phyloP scores from a whole-genome alignment of 345 rosid genomes.

The Cardamine occulta region DNA sequence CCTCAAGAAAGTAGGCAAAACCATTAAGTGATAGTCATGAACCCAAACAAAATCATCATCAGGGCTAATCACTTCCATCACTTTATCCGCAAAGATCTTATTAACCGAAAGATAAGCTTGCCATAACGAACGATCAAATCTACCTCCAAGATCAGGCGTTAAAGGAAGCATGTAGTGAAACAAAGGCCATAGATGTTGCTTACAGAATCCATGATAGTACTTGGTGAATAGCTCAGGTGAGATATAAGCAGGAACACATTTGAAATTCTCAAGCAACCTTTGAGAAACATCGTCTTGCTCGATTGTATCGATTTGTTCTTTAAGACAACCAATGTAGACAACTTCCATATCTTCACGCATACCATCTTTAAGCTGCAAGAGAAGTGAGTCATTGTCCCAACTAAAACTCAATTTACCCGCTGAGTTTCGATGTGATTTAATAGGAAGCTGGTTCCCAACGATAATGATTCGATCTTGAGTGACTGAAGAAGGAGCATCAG shows the following conservation, averaged over 20 bases:
- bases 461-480: conserved; percentile 81
- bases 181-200: conserved; percentile 91
- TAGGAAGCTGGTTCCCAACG: conserved; percentile 94
- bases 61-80: conserved; percentile 91
- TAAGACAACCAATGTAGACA: conserved; percentile 84
- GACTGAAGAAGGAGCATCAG: conserved; percentile 85
- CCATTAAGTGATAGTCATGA: conserved; percentile 96
- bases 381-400: conserved; percentile 97
- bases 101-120: conserved; percentile 90
- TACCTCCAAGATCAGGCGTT: conserved; percentile 86
- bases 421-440: conserved; percentile 58
- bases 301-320: conserved; percentile 60
- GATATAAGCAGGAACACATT: conserved; percentile 92
- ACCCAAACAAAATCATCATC: conserved; percentile 96
- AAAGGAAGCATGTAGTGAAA: conserved; percentile 97
- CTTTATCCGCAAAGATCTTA: conserved; percentile 94
- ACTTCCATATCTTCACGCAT: conserved; percentile 88
- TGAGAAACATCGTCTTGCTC: conserved; percentile 91
- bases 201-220: conserved; percentile 94
- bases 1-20: conserved; percentile 86
- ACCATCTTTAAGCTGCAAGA: conserved; percentile 91
- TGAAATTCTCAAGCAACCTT: conserved; percentile 79
- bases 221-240: conserved; percentile 74
- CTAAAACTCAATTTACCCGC: conserved; percentile 63
- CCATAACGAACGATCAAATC: conserved; percentile 91